A percentile compares a stretch with the other conserved stretches of the same genome.
These are phyloP conservation scores for Adansonia digitata DNA, from an alignment of 345 rosid species.

Conservation along the genomic window DNA sequence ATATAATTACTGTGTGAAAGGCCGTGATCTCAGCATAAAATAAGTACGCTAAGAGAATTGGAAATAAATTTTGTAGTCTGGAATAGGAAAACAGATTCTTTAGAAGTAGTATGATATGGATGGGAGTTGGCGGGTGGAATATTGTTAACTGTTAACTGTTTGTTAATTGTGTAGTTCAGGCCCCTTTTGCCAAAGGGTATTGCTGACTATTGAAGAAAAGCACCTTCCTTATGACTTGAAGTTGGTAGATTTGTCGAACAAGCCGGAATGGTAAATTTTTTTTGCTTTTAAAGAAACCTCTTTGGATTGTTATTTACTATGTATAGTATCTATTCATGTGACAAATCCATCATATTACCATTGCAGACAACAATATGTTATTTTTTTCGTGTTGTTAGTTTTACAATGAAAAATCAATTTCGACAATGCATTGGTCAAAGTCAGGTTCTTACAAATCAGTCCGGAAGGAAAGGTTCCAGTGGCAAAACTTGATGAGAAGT, in stretches of 20 bases:
- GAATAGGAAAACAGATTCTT: not conserved
- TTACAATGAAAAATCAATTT: not conserved
- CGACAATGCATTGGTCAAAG: not conserved
- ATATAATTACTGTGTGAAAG: no score
- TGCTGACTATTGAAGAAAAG: constrained; percentile 87
- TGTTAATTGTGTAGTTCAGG: constrained; percentile 34
- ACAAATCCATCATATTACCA: not conserved
- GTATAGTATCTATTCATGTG: not conserved
- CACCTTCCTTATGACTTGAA: constrained; percentile 78
- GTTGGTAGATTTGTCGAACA: constrained; percentile 74
- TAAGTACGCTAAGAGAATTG: no score
- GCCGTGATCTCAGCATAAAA: no score
- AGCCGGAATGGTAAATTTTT: constrained; percentile 95
- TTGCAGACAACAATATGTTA: not conserved
- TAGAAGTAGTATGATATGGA: not conserved
- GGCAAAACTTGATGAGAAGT: constrained; percentile 69
- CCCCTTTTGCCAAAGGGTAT: constrained; percentile 87
- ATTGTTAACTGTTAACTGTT: not conserved
- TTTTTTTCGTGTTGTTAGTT: not conserved
- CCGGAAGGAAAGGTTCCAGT: constrained; percentile 96
- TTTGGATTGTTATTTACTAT: constrained; percentile 9
- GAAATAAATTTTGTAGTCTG: not conserved
- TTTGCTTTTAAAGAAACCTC: not conserved
- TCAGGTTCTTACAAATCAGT: constrained; percentile 75
- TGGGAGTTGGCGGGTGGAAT: not conserved